Evolutionary conservation across 106 monocot species (phyloP).

Genomic region (Phalaenopsis equestris): DNA sequence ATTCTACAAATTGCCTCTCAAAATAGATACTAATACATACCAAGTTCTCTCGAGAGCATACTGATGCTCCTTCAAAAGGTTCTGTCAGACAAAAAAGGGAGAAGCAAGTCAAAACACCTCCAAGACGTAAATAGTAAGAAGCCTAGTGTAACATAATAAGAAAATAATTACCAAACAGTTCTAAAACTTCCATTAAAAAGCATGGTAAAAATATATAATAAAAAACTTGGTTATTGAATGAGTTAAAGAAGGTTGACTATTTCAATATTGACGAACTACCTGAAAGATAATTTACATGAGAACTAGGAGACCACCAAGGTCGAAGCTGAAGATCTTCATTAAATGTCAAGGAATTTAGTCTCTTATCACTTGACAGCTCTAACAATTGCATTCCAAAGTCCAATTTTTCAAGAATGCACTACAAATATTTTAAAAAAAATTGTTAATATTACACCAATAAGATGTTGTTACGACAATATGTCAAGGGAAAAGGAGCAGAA

Average conservation of each 20-base stretch:
- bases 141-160: neutral
- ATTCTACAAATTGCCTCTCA: neutral
- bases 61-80: conserved; percentile 38
- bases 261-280: conserved; percentile 16
- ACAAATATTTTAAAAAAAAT: conserved; percentile 10
- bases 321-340: conserved; percentile 80
- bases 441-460: neutral
- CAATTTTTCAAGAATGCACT: conserved; percentile 47
- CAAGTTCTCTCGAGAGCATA: conserved; percentile 22
- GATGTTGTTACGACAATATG: neutral
- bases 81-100: conserved; percentile 28
- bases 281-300: conserved; percentile 58
- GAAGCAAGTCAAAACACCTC: neutral
- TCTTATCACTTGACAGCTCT: conserved; percentile 47
- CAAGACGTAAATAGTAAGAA: neutral
- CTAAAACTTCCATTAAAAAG: neutral
- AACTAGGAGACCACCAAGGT: conserved; percentile 87
- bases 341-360: conserved; percentile 51
- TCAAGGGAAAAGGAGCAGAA: neutral
- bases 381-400: conserved; percentile 43
- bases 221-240: neutral
- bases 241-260: neutral
- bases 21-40: conserved; percentile 24
- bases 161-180: neutral
- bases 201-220: neutral